Conservation (phyloP, 345 rosid genomes). For the Durio zibethinus region DNA sequence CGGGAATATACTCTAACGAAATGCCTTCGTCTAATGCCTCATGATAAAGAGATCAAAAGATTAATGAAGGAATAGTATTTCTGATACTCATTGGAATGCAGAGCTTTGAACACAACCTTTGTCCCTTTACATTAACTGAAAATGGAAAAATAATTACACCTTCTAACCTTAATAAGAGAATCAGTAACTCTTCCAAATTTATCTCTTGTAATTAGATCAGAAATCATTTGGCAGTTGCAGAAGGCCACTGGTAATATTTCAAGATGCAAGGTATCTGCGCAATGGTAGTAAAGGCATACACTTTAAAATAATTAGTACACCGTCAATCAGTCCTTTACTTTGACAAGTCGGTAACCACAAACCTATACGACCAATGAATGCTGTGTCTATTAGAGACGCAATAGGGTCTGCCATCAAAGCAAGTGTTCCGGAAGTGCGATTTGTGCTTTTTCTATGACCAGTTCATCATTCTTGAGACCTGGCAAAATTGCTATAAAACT, state of each 20-base stretch:
- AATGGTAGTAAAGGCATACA: too few relatives aligned
- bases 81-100: not conserved
- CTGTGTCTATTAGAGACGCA: conserved; percentile 63
- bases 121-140: not conserved
- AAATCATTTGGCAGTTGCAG: too few relatives aligned
- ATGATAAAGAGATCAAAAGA: not conserved
- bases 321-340: not conserved
- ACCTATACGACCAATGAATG: conserved; percentile 65
- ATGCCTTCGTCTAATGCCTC: not conserved
- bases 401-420: conserved; percentile 65
- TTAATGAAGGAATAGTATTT: not conserved
- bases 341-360: not conserved
- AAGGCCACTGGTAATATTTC: too few relatives aligned
- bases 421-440: conserved; percentile 56
- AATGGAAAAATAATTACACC: not conserved
- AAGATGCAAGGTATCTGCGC: too few relatives aligned
- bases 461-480: conserved; percentile 49
- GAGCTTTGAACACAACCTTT: not conserved
- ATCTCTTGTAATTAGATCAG: too few relatives aligned
- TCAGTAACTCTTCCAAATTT: not conserved
- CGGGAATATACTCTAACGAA: not conserved
- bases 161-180: not conserved
- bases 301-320: too few relatives aligned
- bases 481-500: conserved; percentile 10
- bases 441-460: conserved; percentile 49